Evolutionary conservation across 257 asterid species (phyloP), one percentile per base, ranked within the genome.

Genomic region (Solanum rostratum): DNA sequence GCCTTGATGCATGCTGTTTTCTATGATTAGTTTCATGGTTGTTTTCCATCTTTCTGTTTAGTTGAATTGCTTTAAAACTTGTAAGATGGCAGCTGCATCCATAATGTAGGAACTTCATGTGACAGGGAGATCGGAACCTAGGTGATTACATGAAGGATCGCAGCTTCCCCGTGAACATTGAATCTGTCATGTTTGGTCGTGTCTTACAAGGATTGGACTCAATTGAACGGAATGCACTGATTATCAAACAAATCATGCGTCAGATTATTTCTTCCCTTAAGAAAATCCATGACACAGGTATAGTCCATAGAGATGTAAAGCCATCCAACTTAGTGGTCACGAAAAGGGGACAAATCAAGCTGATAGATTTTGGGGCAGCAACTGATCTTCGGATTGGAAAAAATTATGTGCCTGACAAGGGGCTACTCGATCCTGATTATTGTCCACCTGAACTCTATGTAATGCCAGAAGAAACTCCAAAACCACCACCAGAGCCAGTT

Each of bases 401-500:
- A 84, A 97, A 97, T 89, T 96, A 96, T 69, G 86, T 93, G 5
- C 98, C 99, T 13, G 41, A 95, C 60, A 91, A 92, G 3, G 96
- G 97, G 49, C 87, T 95, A 86, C 98, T 96, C 15, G 99, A 96
- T 87, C 99, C 98, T 3, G 98, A 94, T 82, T 95, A 93, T 45
- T 96, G 99, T 62, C 99, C 98, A 12, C 99, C 98, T n/a, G 98
- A 97, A 85, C 92, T 94, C n/a, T 95, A 89, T 71, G 98, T 96
- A 15, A 94, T 96, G 97, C 98, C 99, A 1, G 98, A 95, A 88
- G 97, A 97, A 90, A 97, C 99, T 85, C 99, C 99, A 9, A 91
- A 83, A 84, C 98, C 99, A 85, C 99, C 99, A 18, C 98, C 99
- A 0, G 99, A 92, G 89, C 99, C 99, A 0, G 90, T 96, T 83